phyloP scores from a whole-genome alignment of 1,284 basidiomycete species.

The Moniliophthora roreri region DNA sequence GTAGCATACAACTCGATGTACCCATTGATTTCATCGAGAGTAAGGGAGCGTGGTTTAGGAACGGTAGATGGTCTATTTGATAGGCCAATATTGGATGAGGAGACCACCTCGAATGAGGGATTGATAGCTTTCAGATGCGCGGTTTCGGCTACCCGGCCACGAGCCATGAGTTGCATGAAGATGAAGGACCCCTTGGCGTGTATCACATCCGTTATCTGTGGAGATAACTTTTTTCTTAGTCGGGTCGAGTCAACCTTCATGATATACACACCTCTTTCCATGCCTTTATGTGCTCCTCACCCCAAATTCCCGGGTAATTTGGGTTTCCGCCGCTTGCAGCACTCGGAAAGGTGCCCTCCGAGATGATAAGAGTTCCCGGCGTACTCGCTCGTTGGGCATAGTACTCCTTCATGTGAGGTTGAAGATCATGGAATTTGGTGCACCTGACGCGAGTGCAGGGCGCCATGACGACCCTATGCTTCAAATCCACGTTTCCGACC shows the following conservation, averaged over 20 bases:
- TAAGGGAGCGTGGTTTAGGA: constrained; percentile 30
- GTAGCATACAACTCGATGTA: constrained; percentile 30
- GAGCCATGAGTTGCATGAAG: constrained; percentile 47
- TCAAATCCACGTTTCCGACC: constrained; percentile 39
- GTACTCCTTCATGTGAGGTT: constrained; percentile 34
- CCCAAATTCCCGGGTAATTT: constrained; percentile 40
- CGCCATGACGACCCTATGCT: constrained; percentile 47
- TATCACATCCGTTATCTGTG: constrained; percentile 25
- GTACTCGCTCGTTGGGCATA: constrained; percentile 41
- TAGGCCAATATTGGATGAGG: constrained; percentile 41
- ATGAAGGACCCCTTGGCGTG: constrained; percentile 44
- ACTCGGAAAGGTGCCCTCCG: constrained; percentile 42
- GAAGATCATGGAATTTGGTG: constrained; percentile 7
- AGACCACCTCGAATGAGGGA: constrained; percentile 25
- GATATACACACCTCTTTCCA: constrained; percentile 39
- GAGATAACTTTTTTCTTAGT: constrained; percentile 13
- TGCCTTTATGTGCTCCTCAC: constrained; percentile 36
- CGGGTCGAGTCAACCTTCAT: background rate
- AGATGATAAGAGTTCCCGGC: constrained; percentile 43
- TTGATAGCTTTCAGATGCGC: constrained; percentile 5
- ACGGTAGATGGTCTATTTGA: constrained; percentile 12
- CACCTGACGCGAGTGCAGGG: constrained; percentile 37
- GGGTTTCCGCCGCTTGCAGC: constrained; percentile 32
- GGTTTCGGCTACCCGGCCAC: constrained; percentile 38
- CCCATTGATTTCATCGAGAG: constrained; percentile 35